These are phyloP conservation scores for Thelephora ganbajun DNA, from an alignment of 768 basidiomycete species.

Conservation along the genomic window DNA sequence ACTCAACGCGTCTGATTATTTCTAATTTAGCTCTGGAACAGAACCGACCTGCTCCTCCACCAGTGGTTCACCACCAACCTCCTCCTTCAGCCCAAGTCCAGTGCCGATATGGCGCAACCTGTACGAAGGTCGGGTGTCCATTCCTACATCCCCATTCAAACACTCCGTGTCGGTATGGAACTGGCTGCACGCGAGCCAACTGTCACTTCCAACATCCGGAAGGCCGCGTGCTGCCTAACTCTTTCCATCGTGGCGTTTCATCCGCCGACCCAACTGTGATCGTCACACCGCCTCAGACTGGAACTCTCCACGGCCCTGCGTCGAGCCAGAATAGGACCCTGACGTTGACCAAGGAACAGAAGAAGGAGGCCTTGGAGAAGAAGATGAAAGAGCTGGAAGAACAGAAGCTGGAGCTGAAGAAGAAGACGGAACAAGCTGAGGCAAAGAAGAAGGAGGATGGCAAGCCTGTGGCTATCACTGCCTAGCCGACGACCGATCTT, in stretches of 20 bases:
- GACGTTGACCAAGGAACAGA: slow-evolving; percentile 50
- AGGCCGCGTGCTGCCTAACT: slow-evolving; percentile 63
- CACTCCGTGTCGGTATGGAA: slow-evolving; percentile 63
- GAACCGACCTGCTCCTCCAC: slow-evolving; percentile 22
- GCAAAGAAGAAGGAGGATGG: slow-evolving; percentile 49
- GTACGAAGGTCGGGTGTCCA: slow-evolving; percentile 77
- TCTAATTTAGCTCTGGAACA: slow-evolving; percentile 13
- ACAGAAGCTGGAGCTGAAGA: slow-evolving; percentile 46
- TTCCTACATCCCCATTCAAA: slow-evolving; percentile 29
- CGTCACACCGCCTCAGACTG: slow-evolving; percentile 48
- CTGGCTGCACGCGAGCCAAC: slow-evolving; percentile 62
- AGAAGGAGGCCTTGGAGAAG: slow-evolving; percentile 23
- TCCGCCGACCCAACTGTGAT: slow-evolving; percentile 45
- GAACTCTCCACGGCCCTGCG: slow-evolving; percentile 39
- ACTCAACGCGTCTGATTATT: background rate
- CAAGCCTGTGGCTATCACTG: slow-evolving; percentile 28
- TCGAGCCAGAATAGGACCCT: slow-evolving; percentile 53
- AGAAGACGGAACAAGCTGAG: slow-evolving; percentile 53
- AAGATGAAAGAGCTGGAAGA: slow-evolving; percentile 55
- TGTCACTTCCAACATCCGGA: slow-evolving; percentile 79
- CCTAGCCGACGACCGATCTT: slow-evolving; percentile 3
- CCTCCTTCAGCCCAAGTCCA: slow-evolving; percentile 19
- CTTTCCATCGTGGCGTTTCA: slow-evolving; percentile 70
- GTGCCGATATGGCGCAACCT: slow-evolving; percentile 77
- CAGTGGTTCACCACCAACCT: slow-evolving; percentile 11